phyloP scores from a whole-genome alignment of 2,329 filamentous ascomycete genomes.

The Triangularia verruculosa region DNA sequence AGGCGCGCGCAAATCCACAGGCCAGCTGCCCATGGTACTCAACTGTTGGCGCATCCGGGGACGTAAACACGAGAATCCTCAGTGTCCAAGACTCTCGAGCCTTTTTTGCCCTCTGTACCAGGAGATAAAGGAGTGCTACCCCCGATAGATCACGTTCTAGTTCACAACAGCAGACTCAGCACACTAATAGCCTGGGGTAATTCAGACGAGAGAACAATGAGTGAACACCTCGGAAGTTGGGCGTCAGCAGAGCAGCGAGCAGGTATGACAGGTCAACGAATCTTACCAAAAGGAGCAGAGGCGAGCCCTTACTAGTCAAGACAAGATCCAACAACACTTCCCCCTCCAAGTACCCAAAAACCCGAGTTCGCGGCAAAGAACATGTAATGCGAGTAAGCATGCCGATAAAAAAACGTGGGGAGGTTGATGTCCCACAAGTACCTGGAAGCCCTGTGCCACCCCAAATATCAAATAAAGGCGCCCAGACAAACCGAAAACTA shows the following conservation, averaged over 20 bases:
- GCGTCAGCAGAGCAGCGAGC: background rate
- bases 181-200: background rate
- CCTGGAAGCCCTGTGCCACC: background rate
- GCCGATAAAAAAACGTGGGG: background rate
- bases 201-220: background rate
- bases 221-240: background rate
- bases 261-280: background rate
- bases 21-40: background rate
- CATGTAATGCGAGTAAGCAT: background rate
- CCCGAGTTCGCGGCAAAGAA: background rate
- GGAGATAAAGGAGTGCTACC: background rate
- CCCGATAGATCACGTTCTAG: background rate
- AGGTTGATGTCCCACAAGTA: background rate
- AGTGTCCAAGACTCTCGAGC: no score
- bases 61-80: background rate
- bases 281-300: background rate
- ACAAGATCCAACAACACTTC: background rate
- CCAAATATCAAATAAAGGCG: background rate
- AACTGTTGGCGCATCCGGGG: background rate
- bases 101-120: background rate
- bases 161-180: background rate
- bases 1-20: background rate
- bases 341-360: background rate
- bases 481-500: conserved; percentile 1
- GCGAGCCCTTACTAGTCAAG: background rate